Evolutionary conservation across 140 eudicot genomes (phyloP).

Genomic region (Stevia rebaudiana): DNA sequence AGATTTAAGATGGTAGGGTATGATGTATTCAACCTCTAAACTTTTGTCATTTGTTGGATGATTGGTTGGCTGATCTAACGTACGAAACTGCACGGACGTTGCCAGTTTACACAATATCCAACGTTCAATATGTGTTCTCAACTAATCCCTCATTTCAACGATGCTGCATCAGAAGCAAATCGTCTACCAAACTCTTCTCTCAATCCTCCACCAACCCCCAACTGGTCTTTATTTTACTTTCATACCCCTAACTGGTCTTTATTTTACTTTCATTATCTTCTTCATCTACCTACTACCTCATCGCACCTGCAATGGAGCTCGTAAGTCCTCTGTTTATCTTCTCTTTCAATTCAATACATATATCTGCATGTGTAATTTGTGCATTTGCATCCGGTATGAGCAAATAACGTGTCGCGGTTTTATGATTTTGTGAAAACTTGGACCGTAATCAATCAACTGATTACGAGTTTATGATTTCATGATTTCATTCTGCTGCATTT

Average conservation of each 20-base stretch:
- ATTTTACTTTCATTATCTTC: not conserved
- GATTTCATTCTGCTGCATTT: conserved; percentile 19
- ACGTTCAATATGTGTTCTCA: conserved; percentile 24
- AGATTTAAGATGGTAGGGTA: too few relatives aligned
- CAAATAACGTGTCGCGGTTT: not conserved
- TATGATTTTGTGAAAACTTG: not conserved
- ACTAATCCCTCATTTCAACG: conserved; percentile 19
- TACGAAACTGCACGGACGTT: not conserved
- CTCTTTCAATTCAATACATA: not conserved
- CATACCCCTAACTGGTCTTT: too few relatives aligned
- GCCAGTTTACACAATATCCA: not conserved
- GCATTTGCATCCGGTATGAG: not conserved
- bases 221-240: not conserved
- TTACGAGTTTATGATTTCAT: not conserved
- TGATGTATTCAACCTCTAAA: too few relatives aligned
- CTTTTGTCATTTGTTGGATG: not conserved
- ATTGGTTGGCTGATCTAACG: conserved; percentile 21
- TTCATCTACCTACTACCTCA: conserved; percentile 7
- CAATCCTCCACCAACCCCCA: not conserved
- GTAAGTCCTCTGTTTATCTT: conserved; percentile 21
- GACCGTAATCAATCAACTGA: not conserved
- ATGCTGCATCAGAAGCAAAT: not conserved
- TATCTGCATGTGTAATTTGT: not conserved
- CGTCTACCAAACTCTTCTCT: conserved; percentile 2
- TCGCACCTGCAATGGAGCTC: conserved; percentile 31